Percentiles rank a stretch among this genome's conserved stretches.
These are phyloP conservation scores for Picocystis salinarum DNA, from an alignment of 139 green algal genomes.

Conservation along the genomic window DNA sequence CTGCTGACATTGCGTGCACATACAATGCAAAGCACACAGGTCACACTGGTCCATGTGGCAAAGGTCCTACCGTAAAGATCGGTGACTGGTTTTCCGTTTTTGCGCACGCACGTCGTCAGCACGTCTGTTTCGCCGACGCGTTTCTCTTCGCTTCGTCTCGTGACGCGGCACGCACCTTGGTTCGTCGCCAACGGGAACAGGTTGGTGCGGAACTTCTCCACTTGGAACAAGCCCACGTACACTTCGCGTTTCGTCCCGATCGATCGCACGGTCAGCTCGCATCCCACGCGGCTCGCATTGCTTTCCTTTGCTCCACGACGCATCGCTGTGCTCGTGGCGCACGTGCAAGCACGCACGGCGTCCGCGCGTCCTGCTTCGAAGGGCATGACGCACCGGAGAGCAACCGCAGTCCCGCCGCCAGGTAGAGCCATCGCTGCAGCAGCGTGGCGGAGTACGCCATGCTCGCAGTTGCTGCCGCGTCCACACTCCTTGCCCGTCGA, in stretches of 20 bases:
- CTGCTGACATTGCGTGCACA: constrained; percentile 48
- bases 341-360: not conserved
- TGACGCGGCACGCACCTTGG: constrained; percentile 17
- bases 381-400: constrained; percentile 61
- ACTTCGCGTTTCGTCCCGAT: too few species aligned
- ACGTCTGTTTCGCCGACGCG: not conserved
- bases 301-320: too few species aligned
- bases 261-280: too few species aligned
- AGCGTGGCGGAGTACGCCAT: too few species aligned
- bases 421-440: constrained; percentile 46
- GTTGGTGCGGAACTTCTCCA: constrained; percentile 35
- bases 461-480: too few species aligned
- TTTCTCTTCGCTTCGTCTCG: not conserved
- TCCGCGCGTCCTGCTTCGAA: not conserved
- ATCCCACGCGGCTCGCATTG: too few species aligned
- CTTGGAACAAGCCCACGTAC: constrained; percentile 41
- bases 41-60: constrained; percentile 55
- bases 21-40: constrained; percentile 56
- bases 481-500: too few species aligned
- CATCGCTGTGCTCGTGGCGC: too few species aligned
- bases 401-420: constrained; percentile 45
- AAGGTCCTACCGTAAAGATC: constrained; percentile 58
- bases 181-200: constrained; percentile 42
- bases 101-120: too few species aligned
- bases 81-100: constrained; percentile 34